phyloP scores from a whole-genome alignment of 1,139 yeast species.

The Suhomyces anneliseae region DNA sequence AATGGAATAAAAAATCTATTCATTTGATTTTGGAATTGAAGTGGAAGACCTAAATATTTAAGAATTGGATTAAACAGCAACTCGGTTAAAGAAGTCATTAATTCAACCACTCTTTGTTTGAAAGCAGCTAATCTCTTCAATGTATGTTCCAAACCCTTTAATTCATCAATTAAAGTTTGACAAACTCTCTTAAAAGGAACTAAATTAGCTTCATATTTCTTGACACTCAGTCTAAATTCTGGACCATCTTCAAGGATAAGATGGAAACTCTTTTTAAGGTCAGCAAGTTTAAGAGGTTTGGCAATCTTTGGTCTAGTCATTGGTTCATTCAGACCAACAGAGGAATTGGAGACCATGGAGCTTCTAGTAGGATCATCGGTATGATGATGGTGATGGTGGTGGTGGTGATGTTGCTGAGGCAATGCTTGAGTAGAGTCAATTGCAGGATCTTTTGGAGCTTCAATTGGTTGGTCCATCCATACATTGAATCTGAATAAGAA shows the following conservation, averaged over 20 bases:
- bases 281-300: slow-evolving; percentile 8
- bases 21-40: slow-evolving; percentile 14
- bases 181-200: slow-evolving; percentile 48
- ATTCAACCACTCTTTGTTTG: slow-evolving; percentile 27
- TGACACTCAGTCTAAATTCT: slow-evolving; percentile 59
- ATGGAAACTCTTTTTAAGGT: slow-evolving; percentile 22
- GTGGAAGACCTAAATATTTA: slow-evolving; percentile 14
- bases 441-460: background rate
- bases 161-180: slow-evolving; percentile 33
- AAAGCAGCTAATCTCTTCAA: slow-evolving; percentile 20
- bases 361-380: background rate
- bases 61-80: slow-evolving; percentile 16
- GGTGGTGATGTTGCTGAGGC: background rate
- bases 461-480: slow-evolving; percentile 26
- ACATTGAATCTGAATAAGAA: slow-evolving; percentile 30
- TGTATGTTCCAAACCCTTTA: slow-evolving; percentile 28
- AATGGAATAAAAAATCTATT: slow-evolving; percentile 32
- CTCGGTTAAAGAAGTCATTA: slow-evolving; percentile 21
- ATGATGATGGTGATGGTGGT: background rate
- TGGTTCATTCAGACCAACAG: background rate
- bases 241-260: slow-evolving; percentile 70
- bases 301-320: background rate
- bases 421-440: background rate
- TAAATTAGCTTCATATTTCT: slow-evolving; percentile 53
- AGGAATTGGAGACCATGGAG: background rate